Evolutionary conservation across 352 stramenopile species (phyloP), one percentile per base, ranked within the genome.

Genomic region (Pythium aquatile): DNA sequence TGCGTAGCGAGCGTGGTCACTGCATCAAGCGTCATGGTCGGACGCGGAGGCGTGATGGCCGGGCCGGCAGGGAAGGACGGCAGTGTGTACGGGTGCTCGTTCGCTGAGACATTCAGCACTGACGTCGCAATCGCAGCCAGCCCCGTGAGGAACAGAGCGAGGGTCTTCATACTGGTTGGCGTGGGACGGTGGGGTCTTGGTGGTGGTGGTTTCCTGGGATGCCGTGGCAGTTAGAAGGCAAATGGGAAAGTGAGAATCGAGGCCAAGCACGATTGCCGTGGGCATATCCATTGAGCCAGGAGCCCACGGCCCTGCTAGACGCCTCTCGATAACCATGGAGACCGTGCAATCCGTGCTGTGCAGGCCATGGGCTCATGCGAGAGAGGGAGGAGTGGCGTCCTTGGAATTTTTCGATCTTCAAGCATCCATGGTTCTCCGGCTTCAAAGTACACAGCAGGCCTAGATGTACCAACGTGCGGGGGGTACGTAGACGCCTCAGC

Each of bases 1-100:
- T 42, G 61, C 84, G 75, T 2, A 75, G 40, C 26, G 5, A 17
- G 4, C 40, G 16, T 26, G 4, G 6, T 11, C 16, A 17, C 26
- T 14, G 16, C 20, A 24, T 24, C 20, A 24, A 47, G 14, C 16
- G 24, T 5, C 40, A 47, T 47, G 40, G 16, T 26, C 26, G 40
- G 16, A 11, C 9, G 17, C 0, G 40, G 16, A 9, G 40, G 3
- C 16, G 16, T 5, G 16, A 47, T 20, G 5, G 40, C 16, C 17
- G 40, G 40, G 1, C 40, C 40, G 16, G 40, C 40, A 3, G 40
- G 40, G 40, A 47, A 47, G 16, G 40, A 47, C 40, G 40, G 40
- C 17, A 47, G 40, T 17, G 40, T 47, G 40, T 26, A 47, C 40
- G 40, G 40, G 40, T 47, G 40, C 4, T 47, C 10, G 40, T 47